Percentiles rank a stretch among this genome's conserved stretches.
Conservation (phyloP, 2,329 filamentous ascomycete genomes). For the Penicillium rolfsii region DNA sequence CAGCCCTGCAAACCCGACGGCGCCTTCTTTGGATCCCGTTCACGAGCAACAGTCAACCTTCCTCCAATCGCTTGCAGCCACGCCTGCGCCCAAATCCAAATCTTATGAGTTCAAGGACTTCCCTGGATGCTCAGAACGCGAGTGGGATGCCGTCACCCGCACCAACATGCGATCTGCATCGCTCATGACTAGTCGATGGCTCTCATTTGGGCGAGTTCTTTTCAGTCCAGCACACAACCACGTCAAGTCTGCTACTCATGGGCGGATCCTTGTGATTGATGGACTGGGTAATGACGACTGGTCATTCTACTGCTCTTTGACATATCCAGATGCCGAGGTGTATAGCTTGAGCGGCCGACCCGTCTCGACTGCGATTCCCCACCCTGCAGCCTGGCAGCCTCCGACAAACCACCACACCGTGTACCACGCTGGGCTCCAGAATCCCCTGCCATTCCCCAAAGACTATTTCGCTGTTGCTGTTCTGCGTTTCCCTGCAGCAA, state of each 20-base stretch:
- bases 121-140: slow-evolving; percentile 47
- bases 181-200: slow-evolving; percentile 55
- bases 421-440: slow-evolving; percentile 46
- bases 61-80: slow-evolving; percentile 31
- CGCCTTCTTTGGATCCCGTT: slow-evolving; percentile 23
- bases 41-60: slow-evolving; percentile 33
- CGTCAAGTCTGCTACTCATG: slow-evolving; percentile 44
- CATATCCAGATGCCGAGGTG: slow-evolving; percentile 51
- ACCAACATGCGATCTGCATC: slow-evolving; percentile 55
- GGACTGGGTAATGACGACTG: slow-evolving; percentile 57
- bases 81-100: slow-evolving; percentile 28
- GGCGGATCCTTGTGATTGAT: slow-evolving; percentile 53
- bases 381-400: slow-evolving; percentile 48
- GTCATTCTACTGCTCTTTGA: slow-evolving; percentile 56
- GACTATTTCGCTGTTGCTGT: slow-evolving; percentile 52
- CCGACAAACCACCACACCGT: slow-evolving; percentile 49
- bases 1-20: slow-evolving; percentile 26
- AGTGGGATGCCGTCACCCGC: slow-evolving; percentile 46
- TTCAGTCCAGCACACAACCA: slow-evolving; percentile 55
- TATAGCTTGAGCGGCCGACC: slow-evolving; percentile 48
- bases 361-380: slow-evolving; percentile 36
- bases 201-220: slow-evolving; percentile 55
- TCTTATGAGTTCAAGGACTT: slow-evolving; percentile 38
- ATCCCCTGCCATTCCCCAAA: slow-evolving; percentile 52
- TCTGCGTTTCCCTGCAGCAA: slow-evolving; percentile 51